phyloP scores from a whole-genome alignment of 768 basidiomycete genomes.

The Tremella yokohamensis region DNA sequence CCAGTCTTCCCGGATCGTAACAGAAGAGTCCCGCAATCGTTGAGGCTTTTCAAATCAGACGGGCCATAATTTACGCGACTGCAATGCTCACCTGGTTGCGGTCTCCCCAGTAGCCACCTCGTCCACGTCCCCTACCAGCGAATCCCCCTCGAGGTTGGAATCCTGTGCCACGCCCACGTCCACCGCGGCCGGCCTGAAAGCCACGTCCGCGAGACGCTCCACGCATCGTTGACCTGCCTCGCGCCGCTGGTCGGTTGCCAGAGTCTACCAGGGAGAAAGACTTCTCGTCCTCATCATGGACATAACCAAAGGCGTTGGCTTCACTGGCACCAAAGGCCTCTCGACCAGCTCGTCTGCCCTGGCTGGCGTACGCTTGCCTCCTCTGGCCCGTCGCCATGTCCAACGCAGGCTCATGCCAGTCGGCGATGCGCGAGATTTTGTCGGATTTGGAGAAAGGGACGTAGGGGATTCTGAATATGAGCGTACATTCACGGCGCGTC shows the following conservation, averaged over 20 bases:
- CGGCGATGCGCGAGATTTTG: conserved; percentile 94
- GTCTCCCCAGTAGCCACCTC: conserved; percentile 58
- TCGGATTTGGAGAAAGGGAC: conserved; percentile 98
- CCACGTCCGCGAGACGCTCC: conserved; percentile 31
- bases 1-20: conserved; percentile 89
- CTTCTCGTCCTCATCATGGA: conserved; percentile 96
- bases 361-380: conserved; percentile 10
- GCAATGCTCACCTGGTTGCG: conserved; percentile 75
- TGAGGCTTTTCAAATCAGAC: conserved; percentile 55
- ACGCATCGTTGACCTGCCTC: conserved; percentile 15
- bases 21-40: conserved; percentile 85
- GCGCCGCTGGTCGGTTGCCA: conserved; percentile 49
- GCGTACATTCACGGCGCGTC: neutral
- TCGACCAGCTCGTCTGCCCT: conserved; percentile 52
- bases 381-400: conserved; percentile 54
- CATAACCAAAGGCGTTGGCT: conserved; percentile 89
- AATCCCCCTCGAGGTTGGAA: conserved; percentile 33
- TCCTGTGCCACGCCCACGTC: conserved; percentile 36
- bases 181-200: conserved; percentile 55
- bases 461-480: conserved; percentile 68
- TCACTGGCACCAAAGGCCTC: conserved; percentile 75
- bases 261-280: conserved; percentile 94
- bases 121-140: conserved; percentile 23
- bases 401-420: conserved; percentile 64
- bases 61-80: too few species aligned